Evolutionary conservation across 2,329 filamentous ascomycete species (phyloP).

Genomic region (Beauveria asiatica): DNA sequence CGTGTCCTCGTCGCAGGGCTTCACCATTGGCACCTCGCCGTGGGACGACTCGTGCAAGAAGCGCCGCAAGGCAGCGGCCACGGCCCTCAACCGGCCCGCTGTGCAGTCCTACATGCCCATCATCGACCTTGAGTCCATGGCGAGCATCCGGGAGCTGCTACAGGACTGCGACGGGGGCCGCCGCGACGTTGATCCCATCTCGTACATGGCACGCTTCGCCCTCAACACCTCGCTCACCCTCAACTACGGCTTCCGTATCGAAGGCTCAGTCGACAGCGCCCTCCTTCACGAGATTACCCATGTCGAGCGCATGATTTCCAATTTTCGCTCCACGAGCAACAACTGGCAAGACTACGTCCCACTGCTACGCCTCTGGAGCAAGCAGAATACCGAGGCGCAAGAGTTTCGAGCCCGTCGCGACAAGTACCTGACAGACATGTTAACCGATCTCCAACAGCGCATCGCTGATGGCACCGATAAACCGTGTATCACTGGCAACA

Average conservation of each 20-base stretch:
- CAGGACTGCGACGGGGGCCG: constrained; percentile 53
- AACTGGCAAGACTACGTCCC: constrained; percentile 86
- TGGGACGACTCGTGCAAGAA: constrained; percentile 77
- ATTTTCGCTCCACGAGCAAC: constrained; percentile 70
- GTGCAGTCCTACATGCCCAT: constrained; percentile 76
- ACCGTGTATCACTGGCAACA: constrained; percentile 36
- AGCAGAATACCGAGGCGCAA: constrained; percentile 51
- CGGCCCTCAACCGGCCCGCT: constrained; percentile 67
- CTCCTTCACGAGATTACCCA: constrained; percentile 65
- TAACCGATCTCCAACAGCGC: constrained; percentile 42
- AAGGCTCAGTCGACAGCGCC: constrained; percentile 58
- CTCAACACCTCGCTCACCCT: constrained; percentile 70
- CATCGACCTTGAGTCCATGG: constrained; percentile 66
- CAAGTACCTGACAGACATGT: constrained; percentile 57
- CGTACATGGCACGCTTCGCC: constrained; percentile 67
- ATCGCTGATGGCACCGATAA: constrained; percentile 32
- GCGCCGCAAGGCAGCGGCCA: constrained; percentile 69
- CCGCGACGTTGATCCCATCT: constrained; percentile 58
- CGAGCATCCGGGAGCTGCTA: constrained; percentile 64
- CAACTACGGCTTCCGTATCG: constrained; percentile 71
- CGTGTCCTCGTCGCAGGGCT: constrained; percentile 66
- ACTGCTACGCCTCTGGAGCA: constrained; percentile 55
- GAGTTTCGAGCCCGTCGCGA: constrained; percentile 62
- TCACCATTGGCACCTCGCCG: constrained; percentile 75
- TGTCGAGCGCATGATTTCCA: constrained; percentile 67